These are phyloP conservation scores for Zoysia japonica DNA, from an alignment of 176 grass and related monocot genomes.

Conservation along the genomic window DNA sequence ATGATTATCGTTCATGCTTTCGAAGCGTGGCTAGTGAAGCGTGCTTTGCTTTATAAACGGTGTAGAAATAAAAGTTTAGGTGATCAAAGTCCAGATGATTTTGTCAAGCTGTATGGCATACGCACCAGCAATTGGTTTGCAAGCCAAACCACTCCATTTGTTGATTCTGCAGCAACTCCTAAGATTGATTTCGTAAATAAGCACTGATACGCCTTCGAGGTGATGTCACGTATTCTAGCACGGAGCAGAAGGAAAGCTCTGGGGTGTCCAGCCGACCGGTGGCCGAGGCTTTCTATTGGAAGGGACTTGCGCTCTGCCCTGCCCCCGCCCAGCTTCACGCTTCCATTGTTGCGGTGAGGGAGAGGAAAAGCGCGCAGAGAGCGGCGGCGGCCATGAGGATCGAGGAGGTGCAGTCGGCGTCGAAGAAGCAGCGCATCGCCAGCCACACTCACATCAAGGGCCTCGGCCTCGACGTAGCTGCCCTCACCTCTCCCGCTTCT, in stretches of 20 bases:
- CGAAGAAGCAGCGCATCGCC: constrained; percentile 90
- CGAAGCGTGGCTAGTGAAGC: background rate
- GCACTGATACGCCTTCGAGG: background rate
- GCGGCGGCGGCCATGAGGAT: constrained; percentile 68
- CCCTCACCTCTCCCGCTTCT: constrained; percentile 1
- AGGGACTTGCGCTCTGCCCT: background rate
- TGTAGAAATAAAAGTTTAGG: constrained; percentile 3
- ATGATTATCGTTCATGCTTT: background rate
- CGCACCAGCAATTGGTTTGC: constrained; percentile 28
- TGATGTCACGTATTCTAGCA: background rate
- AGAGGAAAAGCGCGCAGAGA: background rate
- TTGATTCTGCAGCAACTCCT: constrained; percentile 26
- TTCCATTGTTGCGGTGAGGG: constrained; percentile 35
- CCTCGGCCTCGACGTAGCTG: constrained; percentile 86
- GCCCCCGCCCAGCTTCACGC: background rate
- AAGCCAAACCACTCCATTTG: constrained; percentile 35
- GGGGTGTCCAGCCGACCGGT: background rate
- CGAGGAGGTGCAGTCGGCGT: constrained; percentile 88
- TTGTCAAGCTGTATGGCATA: background rate
- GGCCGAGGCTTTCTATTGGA: background rate
- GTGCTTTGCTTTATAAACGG: constrained; percentile 6
- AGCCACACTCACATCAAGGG: constrained; percentile 94
- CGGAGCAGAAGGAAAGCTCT: background rate
- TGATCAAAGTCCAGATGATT: background rate
- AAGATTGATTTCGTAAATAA: background rate